A percentile compares a stretch with the other conserved stretches of the same genome.
These are phyloP conservation scores for Cladobotryum mycophilum DNA, from an alignment of 2,329 filamentous ascomycete species.

Conservation along the genomic window DNA sequence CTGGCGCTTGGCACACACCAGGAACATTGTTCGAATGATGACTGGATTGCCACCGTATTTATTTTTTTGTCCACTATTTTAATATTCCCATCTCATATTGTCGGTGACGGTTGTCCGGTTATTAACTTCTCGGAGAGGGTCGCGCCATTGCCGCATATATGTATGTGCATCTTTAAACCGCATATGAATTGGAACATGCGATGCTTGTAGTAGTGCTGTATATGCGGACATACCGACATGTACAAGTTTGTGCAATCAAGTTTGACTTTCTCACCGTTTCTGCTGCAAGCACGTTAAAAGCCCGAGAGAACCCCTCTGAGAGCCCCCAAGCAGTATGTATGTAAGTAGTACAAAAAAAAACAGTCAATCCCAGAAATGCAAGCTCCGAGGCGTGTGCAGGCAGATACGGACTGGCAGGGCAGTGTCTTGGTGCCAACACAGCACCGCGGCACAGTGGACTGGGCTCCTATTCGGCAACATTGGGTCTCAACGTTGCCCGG, in stretches of 20 bases:
- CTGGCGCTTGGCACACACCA: no score
- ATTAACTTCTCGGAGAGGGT: no score
- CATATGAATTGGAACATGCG: not conserved
- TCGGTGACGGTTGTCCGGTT: not conserved
- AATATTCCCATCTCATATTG: not conserved
- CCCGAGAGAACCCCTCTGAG: not conserved
- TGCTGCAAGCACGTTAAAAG: not conserved
- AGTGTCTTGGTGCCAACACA: constrained; percentile 14
- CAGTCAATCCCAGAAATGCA: not conserved
- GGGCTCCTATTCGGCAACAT: constrained; percentile 12
- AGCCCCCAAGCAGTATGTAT: no score
- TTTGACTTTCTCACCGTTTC: not conserved
- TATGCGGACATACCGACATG: no score
- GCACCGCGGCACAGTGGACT: constrained; percentile 9
- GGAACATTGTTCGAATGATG: no score
- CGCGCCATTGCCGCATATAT: not conserved
- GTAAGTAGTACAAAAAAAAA: no score
- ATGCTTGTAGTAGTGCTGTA: not conserved
- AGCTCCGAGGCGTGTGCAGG: constrained; percentile 1
- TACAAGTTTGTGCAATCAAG: no score
- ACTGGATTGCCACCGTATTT: no score
- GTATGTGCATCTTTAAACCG: not conserved
- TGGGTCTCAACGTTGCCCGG: no score
- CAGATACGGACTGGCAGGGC: constrained; percentile 4
- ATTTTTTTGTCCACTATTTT: no score